These are phyloP conservation scores for Vickermania ingenoplastis DNA, from an alignment of 208 protist species.

Conservation along the genomic window DNA sequence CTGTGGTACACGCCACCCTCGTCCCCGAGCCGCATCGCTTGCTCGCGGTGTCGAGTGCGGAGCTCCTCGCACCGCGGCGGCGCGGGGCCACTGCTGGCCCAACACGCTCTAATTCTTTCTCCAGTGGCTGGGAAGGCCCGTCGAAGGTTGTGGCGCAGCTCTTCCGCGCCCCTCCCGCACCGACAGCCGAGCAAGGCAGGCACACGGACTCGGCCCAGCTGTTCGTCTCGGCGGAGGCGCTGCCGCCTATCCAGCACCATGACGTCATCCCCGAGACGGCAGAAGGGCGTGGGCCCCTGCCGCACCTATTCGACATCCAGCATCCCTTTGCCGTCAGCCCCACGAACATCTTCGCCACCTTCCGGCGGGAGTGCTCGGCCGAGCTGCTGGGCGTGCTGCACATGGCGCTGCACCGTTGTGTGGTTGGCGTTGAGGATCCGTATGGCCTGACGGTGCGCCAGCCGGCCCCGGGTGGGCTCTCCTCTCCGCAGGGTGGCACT, in stretches of 20 bases:
- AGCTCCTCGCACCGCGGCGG: not conserved
- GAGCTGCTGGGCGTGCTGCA: slow-evolving; percentile 43
- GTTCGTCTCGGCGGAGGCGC: not conserved
- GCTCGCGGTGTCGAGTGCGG: not conserved
- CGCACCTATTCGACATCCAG: too few species aligned
- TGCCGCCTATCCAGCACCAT: not conserved
- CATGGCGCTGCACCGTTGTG: slow-evolving; percentile 57
- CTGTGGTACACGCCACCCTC: slow-evolving; percentile 47
- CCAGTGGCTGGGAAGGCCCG: not conserved
- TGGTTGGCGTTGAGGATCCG: slow-evolving; percentile 49
- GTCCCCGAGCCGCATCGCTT: slow-evolving; percentile 2
- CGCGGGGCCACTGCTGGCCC: too few species aligned
- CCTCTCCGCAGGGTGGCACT: not conserved
- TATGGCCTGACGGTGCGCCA: slow-evolving; percentile 23
- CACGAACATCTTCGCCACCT: slow-evolving; percentile 14
- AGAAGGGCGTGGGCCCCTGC: not conserved
- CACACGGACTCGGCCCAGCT: too few species aligned
- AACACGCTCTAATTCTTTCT: too few species aligned
- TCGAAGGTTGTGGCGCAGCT: not conserved
- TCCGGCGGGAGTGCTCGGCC: slow-evolving; percentile 23
- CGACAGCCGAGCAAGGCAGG: too few species aligned
- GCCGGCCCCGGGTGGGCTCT: not conserved
- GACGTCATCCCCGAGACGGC: not conserved
- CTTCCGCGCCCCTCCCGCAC: not conserved
- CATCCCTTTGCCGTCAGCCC: not conserved